Base-by-base conservation (phyloP, 305 asterid species). In the Fraxinus greggii region DNA sequence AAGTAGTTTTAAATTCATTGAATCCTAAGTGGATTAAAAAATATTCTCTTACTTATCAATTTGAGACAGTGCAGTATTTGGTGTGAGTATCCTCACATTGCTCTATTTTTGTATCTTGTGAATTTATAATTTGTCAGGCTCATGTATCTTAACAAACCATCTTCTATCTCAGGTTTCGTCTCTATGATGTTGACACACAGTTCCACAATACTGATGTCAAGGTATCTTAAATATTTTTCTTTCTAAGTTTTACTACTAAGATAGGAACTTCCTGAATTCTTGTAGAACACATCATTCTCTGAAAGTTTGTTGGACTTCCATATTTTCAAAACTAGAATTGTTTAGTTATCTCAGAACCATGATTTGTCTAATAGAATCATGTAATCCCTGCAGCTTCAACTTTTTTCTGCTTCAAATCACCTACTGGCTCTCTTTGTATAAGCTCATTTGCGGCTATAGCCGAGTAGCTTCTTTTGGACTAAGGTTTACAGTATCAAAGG, bases 1-100 rank as follows among this genome's bases (percentile, higher is more conserved):
- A 96, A 96, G 98, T 94, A 79, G 87, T 94, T 86, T 86, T 94
- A 88, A 96, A 96, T 90, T 91, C 99, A 77, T 86, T 94, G 86
- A 91, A 86, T 88, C 99, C 98, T 82, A 89, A 89, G 86, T 97
- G 99, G 99, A 93, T 97, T 81, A 88, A 77, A 86, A 94, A 94
- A 87, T 88, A 87, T 83, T 85, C 59, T 56, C 84, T 94, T 84
- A 87, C 97, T 77, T 97, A 94, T 85, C 97, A 94, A 75, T 97
- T 97, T 79, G 99, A 97, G 93, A 85, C 82, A 81, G 98, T 97
- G 91, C 98, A 94, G 92, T 83, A 86, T 87, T 91, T 97, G 92
- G 92, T 97, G 99, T 94, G 91, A 94, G 99, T 93, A 85, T 83
- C 86, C 84, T 70, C 82, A 78, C 78, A 31, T 79, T 81, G 76